These are phyloP conservation scores for Crithidia bombi DNA, from an alignment of 208 protist genomes.

Conservation along the genomic window DNA sequence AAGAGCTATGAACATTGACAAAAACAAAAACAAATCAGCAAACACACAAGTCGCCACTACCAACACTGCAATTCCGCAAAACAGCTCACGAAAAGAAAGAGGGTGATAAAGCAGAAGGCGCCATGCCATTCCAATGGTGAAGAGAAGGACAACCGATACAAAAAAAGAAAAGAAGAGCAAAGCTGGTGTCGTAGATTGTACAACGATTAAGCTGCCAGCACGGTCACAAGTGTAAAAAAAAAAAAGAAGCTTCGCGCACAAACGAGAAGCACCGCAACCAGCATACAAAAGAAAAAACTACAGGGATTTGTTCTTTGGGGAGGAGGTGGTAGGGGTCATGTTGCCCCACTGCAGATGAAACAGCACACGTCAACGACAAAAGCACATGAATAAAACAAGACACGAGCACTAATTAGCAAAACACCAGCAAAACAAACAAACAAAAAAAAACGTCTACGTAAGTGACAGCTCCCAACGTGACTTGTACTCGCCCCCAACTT, in stretches of 20 bases:
- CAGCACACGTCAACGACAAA: neutral
- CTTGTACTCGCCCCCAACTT: conserved; percentile 66
- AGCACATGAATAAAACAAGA: neutral
- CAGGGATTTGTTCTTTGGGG: neutral
- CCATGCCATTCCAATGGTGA: too few relatives aligned
- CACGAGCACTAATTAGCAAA: neutral
- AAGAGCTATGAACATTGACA: neutral
- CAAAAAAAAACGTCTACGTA: neutral
- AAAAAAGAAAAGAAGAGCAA: conserved; percentile 5
- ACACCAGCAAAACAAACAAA: neutral
- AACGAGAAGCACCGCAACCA: too few relatives aligned
- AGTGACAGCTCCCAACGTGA: conserved; percentile 67
- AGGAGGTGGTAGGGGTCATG: neutral
- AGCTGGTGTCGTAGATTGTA: too few relatives aligned
- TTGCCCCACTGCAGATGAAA: neutral
- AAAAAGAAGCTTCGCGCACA: too few relatives aligned
- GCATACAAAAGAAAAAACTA: too few relatives aligned
- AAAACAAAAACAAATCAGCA: neutral
- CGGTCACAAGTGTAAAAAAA: too few relatives aligned
- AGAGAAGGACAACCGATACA: neutral
- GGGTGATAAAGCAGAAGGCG: too few relatives aligned
- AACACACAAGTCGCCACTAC: neutral
- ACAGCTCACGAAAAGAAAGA: too few relatives aligned
- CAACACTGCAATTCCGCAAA: too few relatives aligned
- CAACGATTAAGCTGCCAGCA: too few relatives aligned